A percentile compares a stretch with the other conserved stretches of the same genome.
phyloP scores from a whole-genome alignment of 2,329 filamentous ascomycete genomes.

The Dactylellina parvicollis region DNA sequence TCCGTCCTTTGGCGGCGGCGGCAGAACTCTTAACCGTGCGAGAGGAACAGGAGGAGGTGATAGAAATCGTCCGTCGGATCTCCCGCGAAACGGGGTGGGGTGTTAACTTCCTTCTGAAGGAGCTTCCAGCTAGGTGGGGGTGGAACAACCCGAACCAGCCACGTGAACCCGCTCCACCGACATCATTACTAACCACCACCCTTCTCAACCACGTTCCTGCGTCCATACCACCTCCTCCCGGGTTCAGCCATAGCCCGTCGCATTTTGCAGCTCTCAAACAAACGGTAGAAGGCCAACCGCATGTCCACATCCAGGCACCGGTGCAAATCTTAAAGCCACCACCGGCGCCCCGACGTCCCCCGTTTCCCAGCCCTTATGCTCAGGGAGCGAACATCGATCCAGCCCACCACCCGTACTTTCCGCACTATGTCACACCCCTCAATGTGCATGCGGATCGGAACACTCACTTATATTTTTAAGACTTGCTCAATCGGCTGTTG shows the following conservation, averaged over 20 bases:
- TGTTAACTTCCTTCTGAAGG: conserved; percentile 75
- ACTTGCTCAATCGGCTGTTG: background rate
- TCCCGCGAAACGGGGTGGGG: conserved; percentile 81
- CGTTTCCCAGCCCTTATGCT: conserved; percentile 46
- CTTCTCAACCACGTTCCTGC: conserved; percentile 55
- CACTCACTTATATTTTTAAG: conserved; percentile 34
- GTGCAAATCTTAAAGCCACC: conserved; percentile 32
- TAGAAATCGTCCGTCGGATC: conserved; percentile 79
- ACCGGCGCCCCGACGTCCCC: conserved; percentile 35
- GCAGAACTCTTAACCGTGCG: conserved; percentile 75
- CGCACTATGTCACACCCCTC: conserved; percentile 44
- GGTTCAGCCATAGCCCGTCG: conserved; percentile 52
- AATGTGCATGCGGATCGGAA: conserved; percentile 48
- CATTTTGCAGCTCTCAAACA: conserved; percentile 55
- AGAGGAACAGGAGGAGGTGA: conserved; percentile 81
- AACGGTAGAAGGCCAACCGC: conserved; percentile 21
- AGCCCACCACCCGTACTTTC: conserved; percentile 48
- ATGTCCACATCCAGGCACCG: conserved; percentile 21
- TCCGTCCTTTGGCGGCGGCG: conserved; percentile 81
- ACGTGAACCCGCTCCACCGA: conserved; percentile 59
- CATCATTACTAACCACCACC: conserved; percentile 57
- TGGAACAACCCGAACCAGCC: conserved; percentile 67
- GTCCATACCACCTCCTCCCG: conserved; percentile 60
- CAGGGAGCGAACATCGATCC: conserved; percentile 49
- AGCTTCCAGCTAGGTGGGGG: conserved; percentile 80